phyloP scores from a whole-genome alignment of 1,284 basidiomycete species.

The Fereydounia khargensis region DNA sequence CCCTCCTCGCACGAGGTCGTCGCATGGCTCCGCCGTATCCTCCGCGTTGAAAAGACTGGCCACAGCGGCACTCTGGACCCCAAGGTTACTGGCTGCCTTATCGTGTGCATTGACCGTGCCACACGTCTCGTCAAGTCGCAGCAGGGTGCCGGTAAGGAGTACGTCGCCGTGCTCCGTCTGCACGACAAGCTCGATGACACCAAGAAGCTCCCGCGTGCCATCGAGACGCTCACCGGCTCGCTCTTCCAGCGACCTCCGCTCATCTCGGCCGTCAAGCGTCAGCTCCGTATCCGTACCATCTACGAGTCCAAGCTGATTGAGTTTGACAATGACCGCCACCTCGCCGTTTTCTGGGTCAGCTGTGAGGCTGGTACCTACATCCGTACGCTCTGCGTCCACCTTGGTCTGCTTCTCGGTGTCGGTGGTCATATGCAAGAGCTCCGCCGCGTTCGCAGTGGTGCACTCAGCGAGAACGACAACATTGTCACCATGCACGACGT shows the following conservation, averaged over 20 bases:
- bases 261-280: conserved; percentile 98
- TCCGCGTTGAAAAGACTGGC: conserved; percentile 96
- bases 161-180: conserved; percentile 90
- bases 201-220: conserved; percentile 81
- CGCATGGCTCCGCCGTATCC: conserved; percentile 93
- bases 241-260: conserved; percentile 98
- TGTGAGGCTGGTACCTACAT: conserved; percentile 99
- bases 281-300: conserved; percentile 95
- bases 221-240: conserved; percentile 95
- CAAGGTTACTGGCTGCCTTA: conserved; percentile 97
- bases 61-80: conserved; percentile 97
- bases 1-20: conserved; percentile 99
- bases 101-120: conserved; percentile 99
- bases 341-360: conserved; percentile 96
- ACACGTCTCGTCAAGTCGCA: conserved; percentile 98
- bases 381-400: conserved; percentile 94
- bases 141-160: conserved; percentile 97
- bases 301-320: conserved; percentile 95
- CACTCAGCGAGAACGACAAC: conserved; percentile 94
- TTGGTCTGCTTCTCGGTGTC: conserved; percentile 90
- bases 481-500: conserved; percentile 99
- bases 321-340: conserved; percentile 94
- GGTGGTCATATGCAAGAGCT: conserved; percentile 99
- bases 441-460: conserved; percentile 88
- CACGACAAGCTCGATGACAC: conserved; percentile 80